Percentiles rank a stretch among this genome's conserved stretches.
Conservation (phyloP, 306 rosid genomes). For the Sophora flavescens region DNA sequence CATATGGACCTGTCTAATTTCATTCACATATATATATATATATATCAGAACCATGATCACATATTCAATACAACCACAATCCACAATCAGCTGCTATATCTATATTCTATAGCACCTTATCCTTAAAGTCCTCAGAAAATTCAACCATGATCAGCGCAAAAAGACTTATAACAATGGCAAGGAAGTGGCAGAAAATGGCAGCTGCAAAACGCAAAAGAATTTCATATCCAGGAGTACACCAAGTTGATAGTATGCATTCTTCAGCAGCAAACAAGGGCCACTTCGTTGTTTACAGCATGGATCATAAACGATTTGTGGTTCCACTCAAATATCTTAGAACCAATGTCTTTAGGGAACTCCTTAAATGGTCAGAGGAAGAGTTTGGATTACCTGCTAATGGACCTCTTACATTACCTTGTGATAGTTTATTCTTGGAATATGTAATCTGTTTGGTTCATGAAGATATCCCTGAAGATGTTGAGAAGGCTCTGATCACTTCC, state of each 20-base stretch:
- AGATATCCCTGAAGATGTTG: slow-evolving; percentile 41
- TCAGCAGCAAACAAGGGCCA: slow-evolving; percentile 43
- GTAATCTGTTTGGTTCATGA: slow-evolving; percentile 40
- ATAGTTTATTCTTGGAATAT: slow-evolving; percentile 48
- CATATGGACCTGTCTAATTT: slow-evolving; percentile 41
- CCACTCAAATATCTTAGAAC: slow-evolving; percentile 48
- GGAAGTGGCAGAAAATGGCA: slow-evolving; percentile 53
- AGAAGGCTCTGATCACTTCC: slow-evolving; percentile 51
- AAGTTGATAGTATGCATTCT: not conserved
- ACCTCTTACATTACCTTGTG: slow-evolving; percentile 49
- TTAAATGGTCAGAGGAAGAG: slow-evolving; percentile 54
- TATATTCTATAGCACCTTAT: not conserved
- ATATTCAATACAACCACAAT: not conserved
- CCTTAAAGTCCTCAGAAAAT: not conserved
- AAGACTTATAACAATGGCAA: slow-evolving; percentile 50
- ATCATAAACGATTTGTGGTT: slow-evolving; percentile 45
- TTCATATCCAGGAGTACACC: slow-evolving; percentile 32
- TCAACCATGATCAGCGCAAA: slow-evolving; percentile 42
- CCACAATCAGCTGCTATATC: not conserved
- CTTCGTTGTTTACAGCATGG: slow-evolving; percentile 49
- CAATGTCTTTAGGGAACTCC: slow-evolving; percentile 45
- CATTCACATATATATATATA: not conserved
- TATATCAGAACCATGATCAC: not conserved
- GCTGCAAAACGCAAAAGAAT: slow-evolving; percentile 43
- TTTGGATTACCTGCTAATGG: slow-evolving; percentile 38